These are phyloP conservation scores for Xylariaceae sp. DNA, from an alignment of 2,329 filamentous ascomycete genomes.

Conservation along the genomic window DNA sequence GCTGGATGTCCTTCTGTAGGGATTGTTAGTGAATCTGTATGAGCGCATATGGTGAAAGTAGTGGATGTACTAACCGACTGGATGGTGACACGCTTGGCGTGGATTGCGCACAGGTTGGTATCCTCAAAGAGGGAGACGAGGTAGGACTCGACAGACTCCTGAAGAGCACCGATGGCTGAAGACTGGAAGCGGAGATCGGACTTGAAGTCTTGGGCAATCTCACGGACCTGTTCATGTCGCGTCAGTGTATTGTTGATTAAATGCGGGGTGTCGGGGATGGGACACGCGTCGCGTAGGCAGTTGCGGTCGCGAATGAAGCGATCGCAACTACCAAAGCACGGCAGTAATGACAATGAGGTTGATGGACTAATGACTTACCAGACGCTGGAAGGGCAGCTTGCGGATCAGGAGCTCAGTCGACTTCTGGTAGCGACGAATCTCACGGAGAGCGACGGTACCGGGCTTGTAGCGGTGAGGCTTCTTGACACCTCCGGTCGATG, in stretches of 20 bases:
- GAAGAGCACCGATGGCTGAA: constrained; percentile 93
- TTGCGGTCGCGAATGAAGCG: neutral
- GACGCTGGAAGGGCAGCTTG: constrained; percentile 97
- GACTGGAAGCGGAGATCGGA: constrained; percentile 97
- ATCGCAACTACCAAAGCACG: neutral
- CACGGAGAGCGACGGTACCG: constrained; percentile 94
- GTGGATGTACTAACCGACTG: constrained; percentile 64
- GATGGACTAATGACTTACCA: constrained; percentile 60
- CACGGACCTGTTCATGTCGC: constrained; percentile 67
- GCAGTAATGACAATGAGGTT: neutral
- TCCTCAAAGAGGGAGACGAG: constrained; percentile 98
- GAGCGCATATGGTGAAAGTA: neutral
- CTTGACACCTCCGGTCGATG: constrained; percentile 96
- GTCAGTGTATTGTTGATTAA: constrained; percentile 30
- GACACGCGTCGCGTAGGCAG: constrained; percentile 9
- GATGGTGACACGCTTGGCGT: constrained; percentile 99
- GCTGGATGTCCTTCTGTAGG: constrained; percentile 86
- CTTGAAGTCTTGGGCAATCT: constrained; percentile 96
- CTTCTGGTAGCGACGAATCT: constrained; percentile 99
- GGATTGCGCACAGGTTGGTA: constrained; percentile 97
- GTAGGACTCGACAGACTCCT: constrained; percentile 99
- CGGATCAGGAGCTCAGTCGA: constrained; percentile 94
- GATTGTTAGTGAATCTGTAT: constrained; percentile 45
- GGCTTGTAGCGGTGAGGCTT: constrained; percentile 92
- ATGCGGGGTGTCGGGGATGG: neutral